Evolutionary conservation across 768 basidiomycete genomes (phyloP), one percentile per base, ranked within the genome.

Genomic region (Agrocybe chaxingu): DNA sequence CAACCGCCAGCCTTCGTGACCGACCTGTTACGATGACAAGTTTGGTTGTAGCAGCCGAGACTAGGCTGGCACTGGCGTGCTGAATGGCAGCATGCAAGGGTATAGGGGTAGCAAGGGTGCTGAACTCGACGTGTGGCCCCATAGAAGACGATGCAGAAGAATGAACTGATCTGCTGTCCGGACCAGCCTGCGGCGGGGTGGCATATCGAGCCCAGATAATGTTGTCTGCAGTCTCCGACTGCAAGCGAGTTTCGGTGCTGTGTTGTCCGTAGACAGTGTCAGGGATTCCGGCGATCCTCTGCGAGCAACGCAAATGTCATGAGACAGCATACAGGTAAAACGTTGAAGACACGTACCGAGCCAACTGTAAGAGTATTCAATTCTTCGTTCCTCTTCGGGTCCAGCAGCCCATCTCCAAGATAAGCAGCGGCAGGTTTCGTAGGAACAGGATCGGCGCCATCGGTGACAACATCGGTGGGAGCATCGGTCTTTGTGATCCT

Each of bases 211-310:
- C 68, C 91, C 93, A 95, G 0, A 76, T 65, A 43, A 93, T 71
- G 54, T 83, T 82, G 62, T 98, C 95, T 0, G 92, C 93, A 0
- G 87, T 91, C 48, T 90, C 87, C 0, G 89, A 92, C 53, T 86
- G 84, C 53, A 96, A 58, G 4, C 78, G 77, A 18, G 75, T 81
- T 54, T 87, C 79, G 0, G 87, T 87, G 42, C 75, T 81, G 2
- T 70, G 69, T 41, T 79, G 75, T 0, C 80, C 85, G 54, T 92
- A 91, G 8, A 87, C 72, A 0, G 89, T 90, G 62, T 92, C 89
- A 0, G 79, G 78, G 57, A 81, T 74, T 2, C 68, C 77, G 5
- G 71, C 61, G 36, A 64, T 65, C 54, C 58, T 66, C 73, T 71
- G 33, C 30, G 19, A 38, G 10, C 52, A 49, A 35, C 35, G 18